Conservation (phyloP, 345 rosid species). For the Boechera divaricarpa region DNA sequence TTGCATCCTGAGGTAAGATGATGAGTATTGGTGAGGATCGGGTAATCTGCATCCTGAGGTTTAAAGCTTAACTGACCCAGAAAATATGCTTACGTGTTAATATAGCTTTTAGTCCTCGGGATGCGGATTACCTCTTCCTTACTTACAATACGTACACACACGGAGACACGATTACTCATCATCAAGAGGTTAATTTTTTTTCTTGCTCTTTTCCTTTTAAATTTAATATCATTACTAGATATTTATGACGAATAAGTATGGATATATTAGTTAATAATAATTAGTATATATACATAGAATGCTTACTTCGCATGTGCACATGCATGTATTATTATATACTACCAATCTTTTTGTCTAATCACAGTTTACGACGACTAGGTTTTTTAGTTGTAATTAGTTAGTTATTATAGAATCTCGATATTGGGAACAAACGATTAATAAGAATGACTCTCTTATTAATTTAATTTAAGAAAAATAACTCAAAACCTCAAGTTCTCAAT, state of each 20-base stretch:
- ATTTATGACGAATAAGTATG: not conserved
- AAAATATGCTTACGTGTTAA: not conserved
- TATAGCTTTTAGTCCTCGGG: constrained; percentile 42
- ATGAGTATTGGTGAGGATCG: constrained; percentile 43
- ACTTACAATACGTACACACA: constrained; percentile 32
- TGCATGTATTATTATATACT: not conserved
- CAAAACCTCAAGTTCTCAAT: too few species aligned
- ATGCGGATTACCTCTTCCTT: constrained; percentile 51
- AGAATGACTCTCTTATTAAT: too few species aligned
- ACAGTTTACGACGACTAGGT: too few species aligned
- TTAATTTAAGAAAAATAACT: too few species aligned
- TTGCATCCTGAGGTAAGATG: not conserved
- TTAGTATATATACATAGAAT: not conserved
- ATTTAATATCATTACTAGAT: not conserved
- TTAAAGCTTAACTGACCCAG: constrained; percentile 21
- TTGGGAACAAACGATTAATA: too few species aligned
- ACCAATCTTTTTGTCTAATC: too few species aligned
- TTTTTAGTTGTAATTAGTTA: too few species aligned
- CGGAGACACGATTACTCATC: not conserved
- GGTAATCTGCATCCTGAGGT: constrained; percentile 56
- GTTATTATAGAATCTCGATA: too few species aligned
- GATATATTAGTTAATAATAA: too few species aligned
- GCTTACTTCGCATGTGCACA: not conserved
- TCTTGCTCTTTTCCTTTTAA: not conserved
- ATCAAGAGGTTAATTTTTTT: constrained; percentile 25